A percentile compares a stretch with the other conserved stretches of the same genome.
These are phyloP conservation scores for Metarhizium brunneum DNA, from an alignment of 2,329 filamentous ascomycete species.

Conservation along the genomic window DNA sequence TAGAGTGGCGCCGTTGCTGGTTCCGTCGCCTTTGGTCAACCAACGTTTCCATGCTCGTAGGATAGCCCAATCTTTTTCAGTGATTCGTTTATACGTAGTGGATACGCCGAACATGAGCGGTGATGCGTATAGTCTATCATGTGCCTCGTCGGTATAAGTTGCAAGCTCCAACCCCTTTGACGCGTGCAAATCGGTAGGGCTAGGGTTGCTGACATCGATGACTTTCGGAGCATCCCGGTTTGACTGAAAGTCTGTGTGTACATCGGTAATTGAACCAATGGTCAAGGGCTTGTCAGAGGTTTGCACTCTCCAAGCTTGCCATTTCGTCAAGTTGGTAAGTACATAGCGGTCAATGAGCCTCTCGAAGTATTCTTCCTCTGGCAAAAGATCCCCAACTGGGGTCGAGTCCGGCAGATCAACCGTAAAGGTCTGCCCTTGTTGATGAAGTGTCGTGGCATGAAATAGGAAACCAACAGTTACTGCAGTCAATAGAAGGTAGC, in stretches of 20 bases:
- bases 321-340: slow-evolving; percentile 22
- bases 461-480: slow-evolving; percentile 18
- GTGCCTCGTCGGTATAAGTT: slow-evolving; percentile 18
- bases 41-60: slow-evolving; percentile 35
- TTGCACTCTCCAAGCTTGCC: slow-evolving; percentile 25
- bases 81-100: slow-evolving; percentile 31
- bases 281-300: slow-evolving; percentile 18
- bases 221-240: slow-evolving; percentile 13
- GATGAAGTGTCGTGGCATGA: slow-evolving; percentile 10
- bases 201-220: slow-evolving; percentile 17
- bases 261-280: slow-evolving; percentile 18
- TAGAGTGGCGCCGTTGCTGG: slow-evolving; percentile 33
- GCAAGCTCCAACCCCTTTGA: slow-evolving; percentile 23
- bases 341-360: slow-evolving; percentile 17
- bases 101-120: slow-evolving; percentile 33
- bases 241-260: slow-evolving; percentile 22
- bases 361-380: slow-evolving; percentile 24
- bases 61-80: slow-evolving; percentile 27
- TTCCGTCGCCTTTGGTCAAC: slow-evolving; percentile 31
- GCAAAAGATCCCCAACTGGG: slow-evolving; percentile 9
- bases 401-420: slow-evolving; percentile 9
- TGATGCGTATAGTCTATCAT: slow-evolving; percentile 28
- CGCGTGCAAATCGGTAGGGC: slow-evolving; percentile 16
- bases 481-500: slow-evolving; percentile 13
- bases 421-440: slow-evolving; percentile 4